phyloP scores from a whole-genome alignment of 2,329 filamentous ascomycete genomes.

The Xylaria digitata region DNA sequence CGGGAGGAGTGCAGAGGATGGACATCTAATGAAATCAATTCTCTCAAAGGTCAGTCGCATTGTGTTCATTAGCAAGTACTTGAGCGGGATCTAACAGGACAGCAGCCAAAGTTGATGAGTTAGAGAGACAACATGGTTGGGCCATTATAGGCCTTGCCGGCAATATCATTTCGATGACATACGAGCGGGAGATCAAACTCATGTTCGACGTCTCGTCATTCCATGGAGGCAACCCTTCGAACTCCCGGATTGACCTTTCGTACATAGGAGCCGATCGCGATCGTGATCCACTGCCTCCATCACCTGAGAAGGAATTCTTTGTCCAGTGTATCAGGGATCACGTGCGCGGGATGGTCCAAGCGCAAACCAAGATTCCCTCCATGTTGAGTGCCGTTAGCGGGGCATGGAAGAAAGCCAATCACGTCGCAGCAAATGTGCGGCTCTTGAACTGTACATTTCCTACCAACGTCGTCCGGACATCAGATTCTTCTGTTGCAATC shows the following conservation, averaged over 20 bases:
- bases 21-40: constrained; percentile 82
- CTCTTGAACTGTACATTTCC: constrained; percentile 72
- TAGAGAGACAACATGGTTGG: constrained; percentile 78
- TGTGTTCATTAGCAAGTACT: neutral
- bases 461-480: constrained; percentile 70
- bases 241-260: constrained; percentile 73
- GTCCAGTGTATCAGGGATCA: constrained; percentile 77
- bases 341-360: constrained; percentile 70
- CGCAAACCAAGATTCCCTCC: constrained; percentile 62
- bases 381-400: constrained; percentile 69
- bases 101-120: constrained; percentile 70
- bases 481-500: constrained; percentile 74
- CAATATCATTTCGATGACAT: constrained; percentile 77
- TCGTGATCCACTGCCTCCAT: constrained; percentile 65
- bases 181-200: constrained; percentile 77
- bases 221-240: constrained; percentile 50
- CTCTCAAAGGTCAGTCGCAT: constrained; percentile 74
- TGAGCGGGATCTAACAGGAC: constrained; percentile 52
- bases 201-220: constrained; percentile 76
- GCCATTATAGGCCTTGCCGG: constrained; percentile 72
- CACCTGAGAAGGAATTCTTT: constrained; percentile 79
- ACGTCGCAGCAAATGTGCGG: constrained; percentile 69
- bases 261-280: constrained; percentile 73
- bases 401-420: constrained; percentile 73
- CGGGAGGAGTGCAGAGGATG: constrained; percentile 91